Evolutionary conservation across 305 asterid species (phyloP), one percentile per base, ranked within the genome.

Genomic region (Rubia tinctorum): DNA sequence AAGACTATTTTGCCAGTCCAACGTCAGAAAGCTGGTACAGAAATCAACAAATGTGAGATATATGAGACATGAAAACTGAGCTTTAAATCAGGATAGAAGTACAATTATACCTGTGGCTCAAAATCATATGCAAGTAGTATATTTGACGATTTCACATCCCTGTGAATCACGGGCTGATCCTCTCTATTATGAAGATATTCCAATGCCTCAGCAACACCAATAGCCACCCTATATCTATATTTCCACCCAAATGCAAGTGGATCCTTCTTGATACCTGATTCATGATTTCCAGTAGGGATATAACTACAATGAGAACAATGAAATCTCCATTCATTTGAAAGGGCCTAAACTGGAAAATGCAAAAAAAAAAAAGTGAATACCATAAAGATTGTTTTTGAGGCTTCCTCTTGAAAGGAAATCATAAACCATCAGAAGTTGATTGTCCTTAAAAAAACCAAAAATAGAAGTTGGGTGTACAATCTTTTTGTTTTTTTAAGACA

Each of bases 1-100:
- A 85, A 51, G 98, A 92, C 98, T 97, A 90, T 80, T 90, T 92
- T 62, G 98, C 98, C 79, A 92, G 96, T 56, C 99, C 99, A 47
- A 95, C 92, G 68, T 95, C 99, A 4, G 98, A 95, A 66, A 95
- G 92, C 99, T 95, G 89, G 73, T 65, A 34, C 51, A 76, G 22
- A 66, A 66, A 6, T 37, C 18, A 37, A 20, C 4, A 59, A 23
- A 40, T 6, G 58, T 7, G 63, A 64, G 70, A 74, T 30, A 70
- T 20, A 62, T 7, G 44, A 44, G 2, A 70, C 9, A 18, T n/a
- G 17, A 27, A 69, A 47, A 17, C n/a, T 55, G 18, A 70, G n/a
- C 11, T 20, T 51, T 60, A 74, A 6, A 27, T 25, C 58, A 45
- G 67, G 51, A 64, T 22, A 63, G 59, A 51, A 69, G 74, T 25